Evolutionary conservation across 768 basidiomycete species (phyloP).

Genomic region (Phanerochaete carnosa): DNA sequence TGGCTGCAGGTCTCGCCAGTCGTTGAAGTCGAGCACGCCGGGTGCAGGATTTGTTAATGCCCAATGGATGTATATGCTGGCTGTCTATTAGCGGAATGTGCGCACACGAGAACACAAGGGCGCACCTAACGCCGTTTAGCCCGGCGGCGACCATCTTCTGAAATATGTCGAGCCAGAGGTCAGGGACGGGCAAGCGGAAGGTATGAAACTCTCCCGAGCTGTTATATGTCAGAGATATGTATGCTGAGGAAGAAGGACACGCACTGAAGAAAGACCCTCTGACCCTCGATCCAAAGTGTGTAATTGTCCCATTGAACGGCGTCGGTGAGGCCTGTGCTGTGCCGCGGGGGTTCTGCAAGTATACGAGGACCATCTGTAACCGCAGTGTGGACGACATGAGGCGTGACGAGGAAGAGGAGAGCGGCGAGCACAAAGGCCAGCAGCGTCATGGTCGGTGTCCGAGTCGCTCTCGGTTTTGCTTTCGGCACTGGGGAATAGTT

Average conservation of each 20-base stretch:
- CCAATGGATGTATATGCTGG: constrained; percentile 72
- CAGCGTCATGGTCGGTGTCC: background rate
- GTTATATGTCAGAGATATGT: background rate
- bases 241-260: constrained; percentile 20
- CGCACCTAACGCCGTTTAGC: constrained; percentile 63
- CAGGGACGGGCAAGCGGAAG: constrained; percentile 76
- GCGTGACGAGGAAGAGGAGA: background rate
- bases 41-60: constrained; percentile 72
- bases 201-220: constrained; percentile 87
- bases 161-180: constrained; percentile 78
- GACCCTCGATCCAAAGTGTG: constrained; percentile 65
- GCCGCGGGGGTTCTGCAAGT: constrained; percentile 21
- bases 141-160: constrained; percentile 82
- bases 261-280: constrained; percentile 70
- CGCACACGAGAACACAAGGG: too few species aligned
- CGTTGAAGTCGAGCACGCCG: constrained; percentile 69
- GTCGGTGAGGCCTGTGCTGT: constrained; percentile 28
- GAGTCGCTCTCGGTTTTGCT: background rate
- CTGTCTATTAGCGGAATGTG: background rate
- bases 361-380: background rate
- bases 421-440: background rate
- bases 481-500: background rate
- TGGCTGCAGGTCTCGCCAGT: constrained; percentile 65
- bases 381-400: background rate
- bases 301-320: constrained; percentile 63